Base-by-base conservation (phyloP, 2,329 filamentous ascomycete species). In the Colletotrichum tropicicola region DNA sequence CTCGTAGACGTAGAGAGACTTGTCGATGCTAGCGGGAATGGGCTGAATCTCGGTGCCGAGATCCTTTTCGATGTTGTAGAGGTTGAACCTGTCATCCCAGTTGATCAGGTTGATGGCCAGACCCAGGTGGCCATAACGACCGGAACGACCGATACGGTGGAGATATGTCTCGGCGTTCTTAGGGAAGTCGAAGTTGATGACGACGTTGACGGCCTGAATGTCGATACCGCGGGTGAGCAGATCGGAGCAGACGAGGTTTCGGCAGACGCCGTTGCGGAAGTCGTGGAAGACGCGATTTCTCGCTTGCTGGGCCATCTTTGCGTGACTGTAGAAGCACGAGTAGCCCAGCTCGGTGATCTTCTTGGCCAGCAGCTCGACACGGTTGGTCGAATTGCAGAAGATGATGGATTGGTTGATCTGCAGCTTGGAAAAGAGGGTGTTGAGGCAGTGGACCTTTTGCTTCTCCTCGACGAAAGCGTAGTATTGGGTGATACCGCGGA, bases 391-490 rank as follows among this genome's bases (percentile, higher is more conserved):
- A 81, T 99, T 99, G 83, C 96, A 99, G 84, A 99, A 99, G 77
- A 99, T 99, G 83, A 99, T 99, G 68, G 97, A 99, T 83, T 99
- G 96, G 82, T 99, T 99, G 83, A 99, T 99, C 80, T 99, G 95
- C 15, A 99, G 89, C 81, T 98, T 97, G 72, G 94, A 98, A 85
- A 99, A 99, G 68, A 99, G 90, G 0, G 96, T 99, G 83, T 99
- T 99, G 70, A 99, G 83, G 78, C 96, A 99, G 82, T 99, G 97
- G 19, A 99, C 96, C 82, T 99, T 99, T 77, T 98, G 93, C 83
- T 98, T 98, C 82, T 99, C 96, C 80, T 99, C 96, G 55, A 99
- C 97, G 71, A 98, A 99, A 43, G 96, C 96, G 75, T 99, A 99
- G 83, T 98, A 99, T 77, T 99, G 96, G 0, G 96, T 99, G 75